Evolutionary conservation across 306 rosid species (phyloP).

Genomic region (Argentina anserina): DNA sequence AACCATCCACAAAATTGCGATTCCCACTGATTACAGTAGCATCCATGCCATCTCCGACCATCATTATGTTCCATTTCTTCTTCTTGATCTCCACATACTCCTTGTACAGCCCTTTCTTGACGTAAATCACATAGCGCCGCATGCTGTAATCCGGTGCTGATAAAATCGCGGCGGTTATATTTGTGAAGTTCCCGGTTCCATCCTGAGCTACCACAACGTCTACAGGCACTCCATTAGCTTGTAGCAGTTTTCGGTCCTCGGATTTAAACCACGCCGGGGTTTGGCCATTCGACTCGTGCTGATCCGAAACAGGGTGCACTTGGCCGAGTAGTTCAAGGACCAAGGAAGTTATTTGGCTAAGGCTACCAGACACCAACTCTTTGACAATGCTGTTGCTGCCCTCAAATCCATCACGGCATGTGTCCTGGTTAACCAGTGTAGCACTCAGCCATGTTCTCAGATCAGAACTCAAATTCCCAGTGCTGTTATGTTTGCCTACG

Average conservation of each 20-base stretch:
- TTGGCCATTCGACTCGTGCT: constrained; percentile 1
- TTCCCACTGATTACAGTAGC: constrained; percentile 65
- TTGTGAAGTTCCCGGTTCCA: constrained; percentile 64
- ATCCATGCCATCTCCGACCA: constrained; percentile 76
- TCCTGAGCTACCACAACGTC: constrained; percentile 67
- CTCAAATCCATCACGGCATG: constrained; percentile 79
- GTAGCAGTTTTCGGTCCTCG: constrained; percentile 42
- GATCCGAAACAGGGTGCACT: constrained; percentile 30
- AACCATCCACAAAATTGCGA: constrained; percentile 54
- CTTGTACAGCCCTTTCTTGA: constrained; percentile 59
- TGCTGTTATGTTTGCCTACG: constrained; percentile 59
- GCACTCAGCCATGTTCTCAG: constrained; percentile 90
- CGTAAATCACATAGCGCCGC: constrained; percentile 56
- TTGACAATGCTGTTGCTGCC: constrained; percentile 59
- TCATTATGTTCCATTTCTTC: constrained; percentile 89
- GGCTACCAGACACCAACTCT: constrained; percentile 35
- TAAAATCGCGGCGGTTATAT: constrained; percentile 54
- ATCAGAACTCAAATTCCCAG: constrained; percentile 68
- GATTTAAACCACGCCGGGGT: constrained; percentile 61
- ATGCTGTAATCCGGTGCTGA: constrained; percentile 80
- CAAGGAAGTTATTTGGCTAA: constrained; percentile 44
- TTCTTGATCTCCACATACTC: constrained; percentile 84
- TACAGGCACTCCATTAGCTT: constrained; percentile 31
- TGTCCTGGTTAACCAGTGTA: constrained; percentile 56
- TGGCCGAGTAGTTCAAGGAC: constrained; percentile 44